Conservation (phyloP, 768 basidiomycete species). For the Chalciporus pseudorubinellus region DNA sequence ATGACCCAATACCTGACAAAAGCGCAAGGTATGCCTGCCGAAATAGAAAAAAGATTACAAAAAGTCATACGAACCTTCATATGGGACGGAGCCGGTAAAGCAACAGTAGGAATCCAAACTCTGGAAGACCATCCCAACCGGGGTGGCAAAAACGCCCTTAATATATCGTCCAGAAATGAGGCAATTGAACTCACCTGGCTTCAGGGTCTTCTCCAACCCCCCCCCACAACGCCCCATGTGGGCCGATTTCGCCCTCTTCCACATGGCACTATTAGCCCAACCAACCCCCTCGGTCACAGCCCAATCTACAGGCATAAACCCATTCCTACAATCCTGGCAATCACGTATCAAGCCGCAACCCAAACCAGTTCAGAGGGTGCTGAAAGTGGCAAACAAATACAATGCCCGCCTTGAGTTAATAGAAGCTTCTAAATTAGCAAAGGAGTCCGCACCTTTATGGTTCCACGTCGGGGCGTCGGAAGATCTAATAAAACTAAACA, state of each 20-base stretch:
- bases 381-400: neutral
- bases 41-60: neutral
- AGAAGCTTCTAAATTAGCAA: neutral
- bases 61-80: neutral
- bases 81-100: constrained; percentile 7
- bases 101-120: neutral
- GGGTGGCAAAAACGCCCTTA: constrained; percentile 8
- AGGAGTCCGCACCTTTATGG: neutral
- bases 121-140: neutral
- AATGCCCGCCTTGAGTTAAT: neutral
- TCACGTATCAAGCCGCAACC: too few relatives aligned
- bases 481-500: neutral
- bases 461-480: neutral
- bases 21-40: neutral
- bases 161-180: neutral
- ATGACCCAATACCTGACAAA: constrained; percentile 32
- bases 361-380: neutral
- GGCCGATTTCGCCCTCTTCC: neutral
- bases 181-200: neutral
- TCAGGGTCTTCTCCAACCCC: neutral
- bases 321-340: neutral
- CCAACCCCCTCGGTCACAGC: too few relatives aligned
- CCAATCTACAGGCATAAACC: neutral
- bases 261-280: neutral
- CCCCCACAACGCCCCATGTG: neutral